Conservation (phyloP, 2,329 filamentous ascomycete species). For the Diplocarpon rosae region DNA sequence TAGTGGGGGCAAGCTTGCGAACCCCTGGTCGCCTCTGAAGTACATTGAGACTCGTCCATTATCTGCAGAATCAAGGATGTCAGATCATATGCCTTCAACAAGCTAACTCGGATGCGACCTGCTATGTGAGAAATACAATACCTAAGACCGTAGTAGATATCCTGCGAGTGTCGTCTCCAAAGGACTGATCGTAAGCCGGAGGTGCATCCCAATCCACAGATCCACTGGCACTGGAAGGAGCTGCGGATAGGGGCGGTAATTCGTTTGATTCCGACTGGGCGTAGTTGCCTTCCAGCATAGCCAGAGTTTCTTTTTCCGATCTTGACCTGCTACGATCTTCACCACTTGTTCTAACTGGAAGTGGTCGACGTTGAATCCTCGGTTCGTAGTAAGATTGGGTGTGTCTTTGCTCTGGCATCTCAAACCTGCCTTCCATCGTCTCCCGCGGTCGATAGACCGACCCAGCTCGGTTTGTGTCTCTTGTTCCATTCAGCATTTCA, state of each 20-base stretch:
- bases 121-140: background rate
- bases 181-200: background rate
- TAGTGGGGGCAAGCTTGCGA: background rate
- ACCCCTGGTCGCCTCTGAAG: slow-evolving; percentile 1
- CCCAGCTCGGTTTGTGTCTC: background rate
- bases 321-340: background rate
- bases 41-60: slow-evolving; percentile 34
- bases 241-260: background rate
- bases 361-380: background rate
- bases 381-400: background rate
- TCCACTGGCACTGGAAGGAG: background rate
- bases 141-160: background rate
- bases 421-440: background rate
- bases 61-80: slow-evolving; percentile 24
- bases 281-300: background rate
- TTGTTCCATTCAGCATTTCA: too few species aligned
- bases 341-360: background rate
- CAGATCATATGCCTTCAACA: background rate
- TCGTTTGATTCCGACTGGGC: background rate
- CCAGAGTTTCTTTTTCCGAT: background rate
- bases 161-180: background rate
- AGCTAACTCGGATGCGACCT: background rate
- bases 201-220: slow-evolving; percentile 1
- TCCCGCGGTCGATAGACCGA: background rate
- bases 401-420: background rate